Evolutionary conservation across 2,329 filamentous ascomycete species (phyloP), one percentile per base, ranked within the genome.

Genomic region (Colletotrichum viniferum): DNA sequence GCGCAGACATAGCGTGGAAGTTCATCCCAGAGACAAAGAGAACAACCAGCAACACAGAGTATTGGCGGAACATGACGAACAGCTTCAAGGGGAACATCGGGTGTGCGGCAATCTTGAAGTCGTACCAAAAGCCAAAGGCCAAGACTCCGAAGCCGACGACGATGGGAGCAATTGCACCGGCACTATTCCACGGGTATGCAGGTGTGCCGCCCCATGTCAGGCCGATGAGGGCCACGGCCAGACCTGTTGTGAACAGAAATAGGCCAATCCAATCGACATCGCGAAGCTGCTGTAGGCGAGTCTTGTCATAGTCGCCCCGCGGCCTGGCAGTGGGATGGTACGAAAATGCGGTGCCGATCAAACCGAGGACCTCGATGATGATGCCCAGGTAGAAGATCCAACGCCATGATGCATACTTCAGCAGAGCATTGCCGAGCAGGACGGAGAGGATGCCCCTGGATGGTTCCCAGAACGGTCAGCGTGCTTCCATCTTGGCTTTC

Each of bases 1-100:
- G 77, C 3, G 79, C 79, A 10, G 79, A 78, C 36, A 82, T 77
- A 7, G 76, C 78, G 62, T 81, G 77, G 73, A 78, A 80, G 74
- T 81, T 79, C 81, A 83, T 82, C 28, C 82, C 82, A 1, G 80
- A 80, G 43, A 83, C 77, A 60, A 83, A 82, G 13, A 82, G 76
- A 28, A 82, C 78, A 52, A 83, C 68, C 10, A 83, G 77, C 43
- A 81, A 78, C 32, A 82, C 77, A 4, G 81, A 80, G 74, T 80
- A 83, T 52, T 81, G 80, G 21, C 80, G 79, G 74, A 80, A 79
- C 77, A 80, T 80, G 12, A 69, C 69, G 28, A 83, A 82, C 4
- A 83, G 77, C 43, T 78, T 73, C 16, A 72, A 61, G 5, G 80
- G 80, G 74, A 81, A 81, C 61, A 81, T 77, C 1, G 80, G 79